Conservation (phyloP, 1,284 basidiomycete genomes). For the Megacollybia platyphylla region DNA sequence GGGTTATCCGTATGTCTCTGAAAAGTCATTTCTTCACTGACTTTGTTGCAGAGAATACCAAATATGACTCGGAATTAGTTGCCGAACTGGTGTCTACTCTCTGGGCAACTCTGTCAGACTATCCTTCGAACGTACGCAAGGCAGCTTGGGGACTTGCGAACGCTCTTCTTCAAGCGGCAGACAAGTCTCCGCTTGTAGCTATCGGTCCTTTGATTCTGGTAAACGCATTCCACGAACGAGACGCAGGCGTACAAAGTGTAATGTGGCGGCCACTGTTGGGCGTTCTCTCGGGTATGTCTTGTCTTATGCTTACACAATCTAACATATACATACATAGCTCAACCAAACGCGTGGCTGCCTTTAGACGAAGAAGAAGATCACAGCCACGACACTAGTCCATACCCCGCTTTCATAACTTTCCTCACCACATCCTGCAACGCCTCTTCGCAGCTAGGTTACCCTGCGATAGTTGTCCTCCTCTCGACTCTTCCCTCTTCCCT, state of each 20-base stretch:
- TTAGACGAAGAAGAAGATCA: constrained; percentile 19
- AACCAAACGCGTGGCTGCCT: constrained; percentile 15
- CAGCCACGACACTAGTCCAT: constrained; percentile 22
- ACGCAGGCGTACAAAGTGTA: constrained; percentile 46
- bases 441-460: constrained; percentile 67
- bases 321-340: constrained; percentile 12
- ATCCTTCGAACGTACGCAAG: constrained; percentile 57
- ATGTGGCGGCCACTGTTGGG: constrained; percentile 64
- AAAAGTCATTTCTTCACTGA: constrained; percentile 6
- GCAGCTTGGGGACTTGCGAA: constrained; percentile 45
- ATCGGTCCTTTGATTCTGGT: constrained; percentile 50
- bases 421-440: constrained; percentile 65
- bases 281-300: constrained; percentile 54
- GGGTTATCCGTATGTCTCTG: constrained; percentile 42
- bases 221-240: constrained; percentile 69
- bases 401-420: constrained; percentile 63
- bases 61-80: constrained; percentile 12
- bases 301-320: constrained; percentile 19
- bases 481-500: constrained; percentile 60
- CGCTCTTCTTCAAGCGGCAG: constrained; percentile 13
- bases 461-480: constrained; percentile 63
- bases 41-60: constrained; percentile 5
- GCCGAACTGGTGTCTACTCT: neutral
- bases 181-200: neutral
- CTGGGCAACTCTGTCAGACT: constrained; percentile 36